These are phyloP conservation scores for Pichia cactophila DNA, from an alignment of 1,139 yeast species.

Conservation along the genomic window DNA sequence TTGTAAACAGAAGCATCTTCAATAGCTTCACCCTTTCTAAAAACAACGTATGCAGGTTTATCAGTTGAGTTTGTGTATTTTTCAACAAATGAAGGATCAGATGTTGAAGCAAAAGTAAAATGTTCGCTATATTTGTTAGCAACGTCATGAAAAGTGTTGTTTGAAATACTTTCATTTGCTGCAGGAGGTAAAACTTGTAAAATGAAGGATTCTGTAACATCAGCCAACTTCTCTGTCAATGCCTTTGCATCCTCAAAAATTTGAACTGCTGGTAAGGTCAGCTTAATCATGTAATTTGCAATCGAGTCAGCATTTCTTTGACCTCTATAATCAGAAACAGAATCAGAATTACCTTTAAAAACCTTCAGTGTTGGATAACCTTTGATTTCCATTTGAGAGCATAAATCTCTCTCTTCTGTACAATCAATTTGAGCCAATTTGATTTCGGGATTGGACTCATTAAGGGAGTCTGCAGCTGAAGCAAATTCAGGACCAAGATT, in stretches of 20 bases:
- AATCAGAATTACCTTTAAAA: constrained; percentile 53
- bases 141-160: constrained; percentile 44
- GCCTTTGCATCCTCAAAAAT: constrained; percentile 40
- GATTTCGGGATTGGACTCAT: constrained; percentile 55
- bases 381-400: constrained; percentile 64
- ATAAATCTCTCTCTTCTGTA: constrained; percentile 75
- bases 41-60: constrained; percentile 42
- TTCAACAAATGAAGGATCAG: constrained; percentile 38
- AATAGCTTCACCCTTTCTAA: constrained; percentile 34
- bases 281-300: constrained; percentile 70
- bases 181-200: constrained; percentile 42
- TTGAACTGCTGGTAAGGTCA: constrained; percentile 74
- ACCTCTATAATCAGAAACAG: constrained; percentile 64
- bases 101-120: constrained; percentile 51
- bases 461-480: constrained; percentile 72
- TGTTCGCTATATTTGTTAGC: constrained; percentile 57
- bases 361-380: constrained; percentile 93
- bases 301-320: constrained; percentile 79
- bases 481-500: constrained; percentile 85
- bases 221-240: constrained; percentile 42
- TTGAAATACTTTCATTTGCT: constrained; percentile 29
- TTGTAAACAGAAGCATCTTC: constrained; percentile 38
- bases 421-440: constrained; percentile 90
- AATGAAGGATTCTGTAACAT: constrained; percentile 46
- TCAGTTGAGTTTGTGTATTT: constrained; percentile 35